Evolutionary conservation across 1,139 yeast species (phyloP), one percentile per base, ranked within the genome.

Genomic region (Zygosaccharomyces sapae): DNA sequence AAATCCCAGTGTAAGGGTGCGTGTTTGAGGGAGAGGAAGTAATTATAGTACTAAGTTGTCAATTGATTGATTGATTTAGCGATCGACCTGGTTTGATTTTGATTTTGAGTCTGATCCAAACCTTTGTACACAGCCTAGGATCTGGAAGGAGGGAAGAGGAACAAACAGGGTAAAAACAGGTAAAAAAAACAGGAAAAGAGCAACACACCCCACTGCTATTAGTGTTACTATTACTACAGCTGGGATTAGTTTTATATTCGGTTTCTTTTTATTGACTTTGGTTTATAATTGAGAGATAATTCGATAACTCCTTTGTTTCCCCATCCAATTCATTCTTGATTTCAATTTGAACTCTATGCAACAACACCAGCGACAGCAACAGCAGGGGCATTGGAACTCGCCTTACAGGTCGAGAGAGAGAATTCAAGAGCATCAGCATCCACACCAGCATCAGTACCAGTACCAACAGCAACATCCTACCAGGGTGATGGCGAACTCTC

Each of bases 81-180:
- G 25, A 22, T 22, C 25, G 9, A 22, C 25, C 25, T 22, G 7
- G 25, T 22, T 22, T 22, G 22, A 22, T 22, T 22, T 31, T 31
- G 34, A 31, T 31, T 13, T 31, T 31, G 34, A 12, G 13, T 31
- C 4, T 31, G 34, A 31, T 31, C 9, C 18, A 12, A 31, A 31
- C 8, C 25, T 31, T 31, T 13, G 18, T 12, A 38, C 41, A 27
- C 13, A 27, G 34, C 41, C 41, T 12, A 16, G 12, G 41, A 27
- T 29, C 41, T 38, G 41, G 33, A 42, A 44, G 25, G 25, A 44
- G 46, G 43, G 39, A 42, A 34, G 39, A 39, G 16, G 34, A 33
- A 18, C 7, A 22, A 22, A 22, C 25, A 16, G 35, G 43, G 37
- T 16, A 18, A 40, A 44, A 44, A 39, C 33, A 33, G 29, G 40